These are phyloP conservation scores for Yamadazyma siamensis DNA, from an alignment of 1,139 yeast species.

Conservation along the genomic window DNA sequence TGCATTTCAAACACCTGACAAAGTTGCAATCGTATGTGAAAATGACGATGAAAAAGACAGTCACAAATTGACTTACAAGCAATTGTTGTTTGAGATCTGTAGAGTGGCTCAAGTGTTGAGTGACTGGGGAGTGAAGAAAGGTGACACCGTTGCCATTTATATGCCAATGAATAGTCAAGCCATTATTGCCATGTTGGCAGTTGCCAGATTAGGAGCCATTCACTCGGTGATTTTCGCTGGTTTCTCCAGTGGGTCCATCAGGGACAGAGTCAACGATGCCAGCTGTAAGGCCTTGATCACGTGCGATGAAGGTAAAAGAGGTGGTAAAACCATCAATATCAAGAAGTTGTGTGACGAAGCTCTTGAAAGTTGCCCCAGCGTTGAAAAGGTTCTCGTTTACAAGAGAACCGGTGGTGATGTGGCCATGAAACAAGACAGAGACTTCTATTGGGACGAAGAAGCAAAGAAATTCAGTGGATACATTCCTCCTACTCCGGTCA, in stretches of 20 bases:
- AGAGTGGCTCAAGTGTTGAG: slow-evolving; percentile 83
- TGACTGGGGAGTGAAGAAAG: slow-evolving; percentile 85
- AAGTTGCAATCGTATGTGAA: slow-evolving; percentile 88
- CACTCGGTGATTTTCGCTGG: slow-evolving; percentile 98
- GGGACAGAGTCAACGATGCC: slow-evolving; percentile 89
- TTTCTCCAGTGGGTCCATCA: slow-evolving; percentile 88
- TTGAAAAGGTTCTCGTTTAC: slow-evolving; percentile 80
- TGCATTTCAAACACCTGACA: slow-evolving; percentile 82
- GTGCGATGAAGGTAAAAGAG: slow-evolving; percentile 95
- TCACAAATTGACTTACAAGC: slow-evolving; percentile 74
- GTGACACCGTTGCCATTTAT: slow-evolving; percentile 95
- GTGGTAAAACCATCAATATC: slow-evolving; percentile 87
- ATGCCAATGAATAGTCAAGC: slow-evolving; percentile 98
- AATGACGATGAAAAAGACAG: slow-evolving; percentile 88
- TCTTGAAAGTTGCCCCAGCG: slow-evolving; percentile 69
- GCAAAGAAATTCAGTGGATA: slow-evolving; percentile 77
- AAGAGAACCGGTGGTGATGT: slow-evolving; percentile 78
- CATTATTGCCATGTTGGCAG: slow-evolving; percentile 88
- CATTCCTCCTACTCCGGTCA: slow-evolving; percentile 82
- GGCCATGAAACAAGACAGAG: slow-evolving; percentile 78
- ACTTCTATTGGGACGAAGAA: slow-evolving; percentile 92
- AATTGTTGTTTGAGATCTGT: slow-evolving; percentile 82
- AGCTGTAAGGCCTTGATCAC: slow-evolving; percentile 86
- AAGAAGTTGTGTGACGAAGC: slow-evolving; percentile 96
- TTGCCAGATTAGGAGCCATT: slow-evolving; percentile 91